Base-by-base conservation (phyloP, 2,329 filamentous ascomycete genomes). In the Torrubiella hemipterigena region DNA sequence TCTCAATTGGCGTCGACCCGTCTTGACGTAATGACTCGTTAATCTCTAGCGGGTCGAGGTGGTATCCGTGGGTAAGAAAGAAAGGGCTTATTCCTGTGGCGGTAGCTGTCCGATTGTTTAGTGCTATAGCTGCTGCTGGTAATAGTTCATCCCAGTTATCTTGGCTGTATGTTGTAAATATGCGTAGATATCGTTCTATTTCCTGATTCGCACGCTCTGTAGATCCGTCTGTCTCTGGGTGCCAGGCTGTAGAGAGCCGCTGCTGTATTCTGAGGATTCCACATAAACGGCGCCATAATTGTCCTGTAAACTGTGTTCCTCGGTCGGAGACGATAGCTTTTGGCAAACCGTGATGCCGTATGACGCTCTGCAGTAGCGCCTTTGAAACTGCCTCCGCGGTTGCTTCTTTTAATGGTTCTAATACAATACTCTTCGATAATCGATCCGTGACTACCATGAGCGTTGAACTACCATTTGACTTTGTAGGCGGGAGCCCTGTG, bases 171-270 rank as follows among this genome's bases (percentile, higher is more conserved):
- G 7, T 17, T 7, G 18, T 17, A 10, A 15, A 15, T 8, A 28
- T 17, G 89, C 25, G 89, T 95, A 22, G 18, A 14, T 22, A 22
- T 15, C 15, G 18, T 15, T 30, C 29, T 14, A 22, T 7, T 16
- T 22, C 18, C 8, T 21, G 9, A 23, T 30, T 30, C 4, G 12
- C 7, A 15, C 29, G 11, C n/a, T 30, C 18, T 20, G 12, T 30
- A 5, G 8, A 14, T 12, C 18, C 18, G 17, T 30, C 29, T 4
- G 18, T 30, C 16, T 30, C 11, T 23, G 18, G 18, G 15, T 30
- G n/a, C 12, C 16, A 21, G 4, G 19, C 18, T 8, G 18, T 30
- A 11, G 17, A 21, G 4, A 30, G 19, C 19, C 17, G n/a, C 18
- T 22, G 17, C 17, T 22, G 6, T 9, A 22, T 22, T 5, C 14